Evolutionary conservation across 2,329 filamentous ascomycete genomes (phyloP), one percentile per base, ranked within the genome.

Genomic region (Beauveria caledonica): DNA sequence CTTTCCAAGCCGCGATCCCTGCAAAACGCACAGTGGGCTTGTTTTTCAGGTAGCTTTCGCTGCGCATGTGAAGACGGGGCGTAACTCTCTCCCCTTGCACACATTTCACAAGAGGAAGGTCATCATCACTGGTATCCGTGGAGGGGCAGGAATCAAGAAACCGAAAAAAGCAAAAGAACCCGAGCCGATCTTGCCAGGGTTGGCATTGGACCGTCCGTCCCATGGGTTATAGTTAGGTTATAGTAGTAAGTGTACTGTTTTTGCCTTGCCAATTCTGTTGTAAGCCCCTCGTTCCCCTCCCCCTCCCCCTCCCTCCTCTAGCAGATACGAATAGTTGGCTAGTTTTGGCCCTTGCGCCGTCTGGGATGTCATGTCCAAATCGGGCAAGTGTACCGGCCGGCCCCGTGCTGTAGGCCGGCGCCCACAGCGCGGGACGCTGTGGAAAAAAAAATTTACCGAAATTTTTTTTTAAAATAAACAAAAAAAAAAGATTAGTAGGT

Each of bases 331-430:
- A 11, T 21, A 6, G 19, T 29, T 6, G 13, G n/a, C n/a, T n/a
- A n/a, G n/a, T 10, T 51, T 39, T 21, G 3, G 25, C 40, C 13
- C 42, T 27, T 13, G 17, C 29, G 48, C 25, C 6, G 27, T 39
- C 25, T 29, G n/a, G 27, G 6, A 13, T 11, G 39, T 33, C 36
- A 44, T 59, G 57, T 46, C 57, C 57, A 53, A 52, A 60, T 60
- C 48, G 48, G 57, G 57, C 49, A 60, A 60, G 39, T 60, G 23
- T 48, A 60, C 56, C 56, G 46, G 56, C 56, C 56, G 46, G 45
- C 33, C 50, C 45, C 45, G 40, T 29, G n/a, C n/a, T n/a, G 55
- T 36, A 13, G 11, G 33, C 13, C 13, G 11, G 33, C 11, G 33
- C 33, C 11, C 10, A 15, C 33, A 36, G 33, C 11, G 10, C 33